These are phyloP conservation scores for Trametes meyenii DNA, from an alignment of 768 basidiomycete genomes.

Conservation along the genomic window DNA sequence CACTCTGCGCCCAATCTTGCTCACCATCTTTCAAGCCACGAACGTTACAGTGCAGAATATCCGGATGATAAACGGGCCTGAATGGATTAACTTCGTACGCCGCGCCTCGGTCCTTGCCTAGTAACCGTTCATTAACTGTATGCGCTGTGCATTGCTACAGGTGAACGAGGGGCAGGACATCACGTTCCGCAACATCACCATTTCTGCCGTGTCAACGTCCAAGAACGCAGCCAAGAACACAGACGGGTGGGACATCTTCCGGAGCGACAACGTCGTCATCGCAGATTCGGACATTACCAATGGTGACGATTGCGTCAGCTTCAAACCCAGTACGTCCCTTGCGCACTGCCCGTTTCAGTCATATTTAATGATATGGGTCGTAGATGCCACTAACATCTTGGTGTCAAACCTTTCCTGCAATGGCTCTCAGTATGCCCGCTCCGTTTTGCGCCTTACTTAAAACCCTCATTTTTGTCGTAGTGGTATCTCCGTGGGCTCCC, in stretches of 20 bases:
- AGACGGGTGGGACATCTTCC: constrained; percentile 68
- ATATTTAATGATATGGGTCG: constrained; percentile 3
- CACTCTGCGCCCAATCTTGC: constrained; percentile 54
- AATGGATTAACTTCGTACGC: constrained; percentile 54
- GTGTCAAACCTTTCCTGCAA: constrained; percentile 62
- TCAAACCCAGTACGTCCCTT: constrained; percentile 46
- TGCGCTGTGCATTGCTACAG: neutral
- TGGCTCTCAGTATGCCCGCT: constrained; percentile 49
- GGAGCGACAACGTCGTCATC: constrained; percentile 53
- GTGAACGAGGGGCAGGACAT: constrained; percentile 48
- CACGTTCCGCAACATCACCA: constrained; percentile 48
- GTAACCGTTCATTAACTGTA: neutral
- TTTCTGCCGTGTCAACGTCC: constrained; percentile 50
- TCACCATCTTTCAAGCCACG: constrained; percentile 55
- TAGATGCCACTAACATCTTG: constrained; percentile 55
- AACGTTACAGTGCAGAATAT: constrained; percentile 52
- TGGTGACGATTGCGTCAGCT: constrained; percentile 62
- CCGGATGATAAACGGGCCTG: constrained; percentile 51
- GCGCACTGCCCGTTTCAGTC: neutral
- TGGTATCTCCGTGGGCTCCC: constrained; percentile 61
- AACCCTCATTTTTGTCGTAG: constrained; percentile 30
- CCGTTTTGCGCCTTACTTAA: neutral
- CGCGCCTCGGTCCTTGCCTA: neutral
- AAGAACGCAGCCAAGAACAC: constrained; percentile 49
- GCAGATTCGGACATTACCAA: constrained; percentile 54